A percentile compares a stretch with the other conserved stretches of the same genome.
phyloP scores from a whole-genome alignment of 441 rosid species.

The Macaranga tanarius region DNA sequence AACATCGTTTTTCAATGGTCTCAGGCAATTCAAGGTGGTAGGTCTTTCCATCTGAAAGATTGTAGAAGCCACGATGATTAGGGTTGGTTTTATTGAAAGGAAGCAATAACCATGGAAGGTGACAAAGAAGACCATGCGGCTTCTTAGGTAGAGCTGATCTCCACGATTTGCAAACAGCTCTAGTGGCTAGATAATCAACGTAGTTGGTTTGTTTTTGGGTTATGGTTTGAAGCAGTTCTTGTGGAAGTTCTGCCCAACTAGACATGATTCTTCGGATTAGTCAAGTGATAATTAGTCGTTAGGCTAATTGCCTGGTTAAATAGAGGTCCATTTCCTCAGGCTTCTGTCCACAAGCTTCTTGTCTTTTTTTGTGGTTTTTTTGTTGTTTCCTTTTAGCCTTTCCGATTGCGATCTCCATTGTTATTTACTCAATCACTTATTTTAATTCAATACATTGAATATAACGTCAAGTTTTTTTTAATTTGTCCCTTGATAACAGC shows the following conservation, averaged over 20 bases:
- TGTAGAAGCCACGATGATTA: conserved; percentile 7
- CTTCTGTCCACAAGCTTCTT: not conserved
- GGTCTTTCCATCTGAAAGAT: conserved; percentile 2
- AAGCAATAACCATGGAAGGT: conserved; percentile 23
- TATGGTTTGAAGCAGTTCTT: conserved; percentile 7
- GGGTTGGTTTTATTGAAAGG: not conserved
- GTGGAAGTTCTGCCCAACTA: conserved; percentile 17
- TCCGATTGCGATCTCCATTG: not conserved
- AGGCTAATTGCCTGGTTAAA: not conserved
- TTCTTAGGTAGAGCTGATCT: not conserved
- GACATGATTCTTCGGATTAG: not conserved
- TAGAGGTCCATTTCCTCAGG: not conserved
- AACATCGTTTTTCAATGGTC: conserved; percentile 6
- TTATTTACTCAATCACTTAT: not conserved
- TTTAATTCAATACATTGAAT: not conserved
- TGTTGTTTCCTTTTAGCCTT: not conserved
- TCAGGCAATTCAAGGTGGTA: conserved; percentile 6
- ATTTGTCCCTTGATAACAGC: too few species aligned
- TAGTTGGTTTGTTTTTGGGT: conserved; percentile 8
- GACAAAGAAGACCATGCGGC: not conserved
- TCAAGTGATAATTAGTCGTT: not conserved
- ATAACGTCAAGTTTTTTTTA: too few species aligned
- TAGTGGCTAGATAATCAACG: not conserved
- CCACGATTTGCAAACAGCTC: conserved; percentile 24
- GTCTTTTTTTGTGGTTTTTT: not conserved